phyloP scores from a whole-genome alignment of 371 early-diverging fungal species.

The Quaeritorhiza haematococci region DNA sequence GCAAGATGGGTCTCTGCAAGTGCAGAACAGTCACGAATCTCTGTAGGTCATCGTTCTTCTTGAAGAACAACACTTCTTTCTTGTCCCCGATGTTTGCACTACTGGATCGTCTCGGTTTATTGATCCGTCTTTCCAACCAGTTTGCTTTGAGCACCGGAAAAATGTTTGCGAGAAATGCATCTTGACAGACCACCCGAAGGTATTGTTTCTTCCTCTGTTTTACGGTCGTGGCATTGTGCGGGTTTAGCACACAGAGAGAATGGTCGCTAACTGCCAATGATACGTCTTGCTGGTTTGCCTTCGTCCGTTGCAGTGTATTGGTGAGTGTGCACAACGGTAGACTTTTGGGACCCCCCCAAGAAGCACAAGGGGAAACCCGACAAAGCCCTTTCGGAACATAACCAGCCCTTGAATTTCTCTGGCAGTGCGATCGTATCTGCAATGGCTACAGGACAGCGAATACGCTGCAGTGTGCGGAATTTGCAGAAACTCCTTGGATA shows the following conservation, averaged over 20 bases:
- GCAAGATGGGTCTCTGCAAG: conserved; percentile 49
- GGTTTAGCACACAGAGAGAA: no score
- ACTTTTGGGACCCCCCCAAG: no score
- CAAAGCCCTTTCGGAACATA: no score
- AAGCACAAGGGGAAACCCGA: no score
- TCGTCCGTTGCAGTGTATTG: background rate
- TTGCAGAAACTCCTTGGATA: conserved; percentile 27
- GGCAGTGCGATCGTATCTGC: conserved; percentile 42
- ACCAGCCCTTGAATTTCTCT: no score
- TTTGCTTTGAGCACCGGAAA: conserved; percentile 47
- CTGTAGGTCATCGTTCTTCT: conserved; percentile 15
- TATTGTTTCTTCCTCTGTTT: conserved; percentile 8
- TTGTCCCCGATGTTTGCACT: background rate
- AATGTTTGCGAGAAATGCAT: conserved; percentile 52
- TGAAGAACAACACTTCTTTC: background rate
- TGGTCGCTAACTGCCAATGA: no score
- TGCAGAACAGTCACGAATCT: conserved; percentile 48
- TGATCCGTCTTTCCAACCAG: background rate
- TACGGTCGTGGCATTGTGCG: conserved; percentile 33
- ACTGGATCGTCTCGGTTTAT: background rate
- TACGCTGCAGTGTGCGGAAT: conserved; percentile 35
- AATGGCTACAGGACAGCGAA: conserved; percentile 49
- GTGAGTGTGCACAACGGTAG: background rate
- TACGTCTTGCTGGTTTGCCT: no score
- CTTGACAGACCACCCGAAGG: conserved; percentile 30